Evolutionary conservation across 2,329 filamentous ascomycete genomes (phyloP), one percentile per base, ranked within the genome.

Genomic region (Pestalotiopsis sp.): DNA sequence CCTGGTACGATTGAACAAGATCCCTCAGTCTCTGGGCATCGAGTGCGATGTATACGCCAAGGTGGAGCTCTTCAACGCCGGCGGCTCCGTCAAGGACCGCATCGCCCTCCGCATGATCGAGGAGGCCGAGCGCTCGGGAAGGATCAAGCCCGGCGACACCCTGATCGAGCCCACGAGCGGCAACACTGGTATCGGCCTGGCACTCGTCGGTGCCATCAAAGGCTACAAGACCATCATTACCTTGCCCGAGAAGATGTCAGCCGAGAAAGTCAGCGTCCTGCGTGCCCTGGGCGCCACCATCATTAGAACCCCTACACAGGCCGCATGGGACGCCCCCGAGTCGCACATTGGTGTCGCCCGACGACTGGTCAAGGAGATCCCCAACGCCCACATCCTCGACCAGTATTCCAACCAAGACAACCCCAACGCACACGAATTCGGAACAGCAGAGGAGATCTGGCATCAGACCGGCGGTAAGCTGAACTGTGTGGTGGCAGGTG

Each of bases 141-240:
- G 95, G 72, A 98, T 99, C 82, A 98, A 96, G 86, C 96, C 96
- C 35, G 96, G 95, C 67, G 94, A 98, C 81, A 98, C 94, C 65
- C 84, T 99, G 76, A 99, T 99, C 77, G 96, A 99, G 86, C 96
- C 96, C 10, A 99, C 96, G 61, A 97, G 94, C 77, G 96, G 96
- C 66, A 99, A 99, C 80, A 99, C 96, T 84, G 96, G 96, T 72
- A 99, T 99, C 72, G 96, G 96, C 24, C 86, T 99, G 55, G 96
- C 96, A 35, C 89, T 99, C 40, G 95, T 98, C 20, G 95, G 89
- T 68, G 96, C 96, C 17, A 92, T 99, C 76, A 98, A 98, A 84
- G 95, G 94, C 72, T 99, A 98, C 86, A 95, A 95, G 82, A 97
- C 94, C 55, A 98, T 99, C 82, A 99, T 99, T 80, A 99, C 96